Evolutionary conservation across 208 protist species (phyloP).

Genomic region (Crithidia expoeki): DNA sequence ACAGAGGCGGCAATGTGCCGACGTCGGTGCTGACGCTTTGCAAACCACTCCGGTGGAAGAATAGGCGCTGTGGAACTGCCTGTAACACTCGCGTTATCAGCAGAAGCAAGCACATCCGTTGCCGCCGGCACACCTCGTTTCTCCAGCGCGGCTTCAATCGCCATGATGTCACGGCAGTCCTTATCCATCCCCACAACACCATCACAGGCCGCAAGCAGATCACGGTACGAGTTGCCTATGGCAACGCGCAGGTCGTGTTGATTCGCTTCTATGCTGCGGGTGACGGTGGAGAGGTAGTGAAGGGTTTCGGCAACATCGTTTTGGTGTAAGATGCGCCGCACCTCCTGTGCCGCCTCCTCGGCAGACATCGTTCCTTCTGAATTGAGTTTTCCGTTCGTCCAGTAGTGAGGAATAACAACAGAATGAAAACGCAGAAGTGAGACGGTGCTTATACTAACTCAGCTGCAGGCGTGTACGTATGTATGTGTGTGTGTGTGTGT

Average conservation of each 20-base stretch:
- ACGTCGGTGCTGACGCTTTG: constrained; percentile 10
- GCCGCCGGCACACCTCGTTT: neutral
- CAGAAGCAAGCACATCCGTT: neutral
- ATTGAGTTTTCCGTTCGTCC: neutral
- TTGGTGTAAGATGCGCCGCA: constrained; percentile 54
- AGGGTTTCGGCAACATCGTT: constrained; percentile 63
- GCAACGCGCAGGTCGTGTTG: constrained; percentile 45
- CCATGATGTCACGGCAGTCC: constrained; percentile 49
- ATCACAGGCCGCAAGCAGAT: constrained; percentile 62
- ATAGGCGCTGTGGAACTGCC: neutral
- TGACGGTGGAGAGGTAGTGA: constrained; percentile 59
- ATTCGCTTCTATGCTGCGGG: constrained; percentile 60
- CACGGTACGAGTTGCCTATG: constrained; percentile 64
- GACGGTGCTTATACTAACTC: too few relatives aligned
- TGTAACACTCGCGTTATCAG: neutral
- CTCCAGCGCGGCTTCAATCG: constrained; percentile 32
- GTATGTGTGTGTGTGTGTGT: too few relatives aligned
- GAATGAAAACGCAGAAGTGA: too few relatives aligned
- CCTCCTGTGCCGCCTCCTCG: constrained; percentile 67
- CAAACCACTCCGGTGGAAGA: constrained; percentile 15
- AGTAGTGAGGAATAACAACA: too few relatives aligned
- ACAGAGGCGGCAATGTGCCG: neutral
- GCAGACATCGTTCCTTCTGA: neutral
- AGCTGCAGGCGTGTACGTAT: too few relatives aligned
- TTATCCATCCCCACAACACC: constrained; percentile 57